These are phyloP conservation scores for Amanita brunnescens DNA, from an alignment of 768 basidiomycete genomes.

Conservation along the genomic window DNA sequence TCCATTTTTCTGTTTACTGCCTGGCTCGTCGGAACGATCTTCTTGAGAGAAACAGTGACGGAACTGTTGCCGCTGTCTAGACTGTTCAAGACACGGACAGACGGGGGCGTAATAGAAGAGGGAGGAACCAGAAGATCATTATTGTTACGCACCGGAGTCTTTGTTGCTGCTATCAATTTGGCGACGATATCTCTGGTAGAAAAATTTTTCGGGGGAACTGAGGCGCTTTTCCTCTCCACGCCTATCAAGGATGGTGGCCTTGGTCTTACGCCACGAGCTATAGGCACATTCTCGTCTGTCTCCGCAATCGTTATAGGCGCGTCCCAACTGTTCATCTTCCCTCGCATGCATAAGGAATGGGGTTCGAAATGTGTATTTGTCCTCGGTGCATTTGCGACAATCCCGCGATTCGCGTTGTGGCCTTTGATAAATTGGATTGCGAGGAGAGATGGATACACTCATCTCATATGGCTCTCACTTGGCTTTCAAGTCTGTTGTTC, in stretches of 20 bases:
- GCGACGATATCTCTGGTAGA: slow-evolving; percentile 33
- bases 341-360: slow-evolving; percentile 29
- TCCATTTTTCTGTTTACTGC: slow-evolving; percentile 34
- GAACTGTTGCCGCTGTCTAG: neutral
- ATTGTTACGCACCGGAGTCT: slow-evolving; percentile 25
- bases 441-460: no score
- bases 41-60: slow-evolving; percentile 33
- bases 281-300: slow-evolving; percentile 45
- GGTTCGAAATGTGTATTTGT: no score
- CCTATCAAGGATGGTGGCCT: slow-evolving; percentile 55
- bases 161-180: slow-evolving; percentile 42
- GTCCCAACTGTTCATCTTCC: slow-evolving; percentile 47
- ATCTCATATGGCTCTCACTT: no score
- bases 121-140: no score
- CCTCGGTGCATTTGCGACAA: no score
- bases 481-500: no score
- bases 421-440: no score
- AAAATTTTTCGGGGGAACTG: slow-evolving; percentile 45
- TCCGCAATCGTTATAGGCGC: slow-evolving; percentile 47
- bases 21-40: slow-evolving; percentile 34
- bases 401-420: no score
- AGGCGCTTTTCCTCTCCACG: slow-evolving; percentile 61
- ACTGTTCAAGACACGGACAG: neutral
- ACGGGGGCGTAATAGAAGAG: neutral
- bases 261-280: slow-evolving; percentile 43